phyloP scores from a whole-genome alignment of 2,329 filamentous ascomycete species.

The Penicillium fuscoglaucum region DNA sequence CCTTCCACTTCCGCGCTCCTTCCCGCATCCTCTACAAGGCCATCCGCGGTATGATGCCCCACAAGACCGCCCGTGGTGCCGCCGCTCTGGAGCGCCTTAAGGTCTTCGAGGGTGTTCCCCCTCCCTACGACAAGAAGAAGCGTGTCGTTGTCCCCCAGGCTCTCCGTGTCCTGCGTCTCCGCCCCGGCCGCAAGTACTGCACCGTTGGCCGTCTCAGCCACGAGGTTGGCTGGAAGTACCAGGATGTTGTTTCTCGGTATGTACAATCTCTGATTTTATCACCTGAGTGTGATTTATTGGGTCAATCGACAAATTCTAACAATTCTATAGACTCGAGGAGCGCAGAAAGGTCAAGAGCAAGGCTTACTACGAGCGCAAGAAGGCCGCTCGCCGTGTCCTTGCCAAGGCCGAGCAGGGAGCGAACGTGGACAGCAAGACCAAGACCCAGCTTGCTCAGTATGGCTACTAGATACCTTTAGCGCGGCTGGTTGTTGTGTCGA shows the following conservation, averaged over 20 bases:
- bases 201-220: conserved; percentile 96
- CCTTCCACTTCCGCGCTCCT: conserved; percentile 99
- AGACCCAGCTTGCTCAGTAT: conserved; percentile 81
- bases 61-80: conserved; percentile 98
- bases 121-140: conserved; percentile 99
- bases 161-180: conserved; percentile 90
- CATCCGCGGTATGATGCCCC: conserved; percentile 99
- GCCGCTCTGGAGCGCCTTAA: conserved; percentile 97
- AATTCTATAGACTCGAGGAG: conserved; percentile 80
- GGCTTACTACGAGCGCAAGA: conserved; percentile 99
- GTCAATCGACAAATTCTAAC: conserved; percentile 19
- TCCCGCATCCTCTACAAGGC: conserved; percentile 99
- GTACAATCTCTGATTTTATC: conserved; percentile 43
- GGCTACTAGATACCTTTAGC: conserved; percentile 71
- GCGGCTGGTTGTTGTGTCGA: conserved; percentile 44
- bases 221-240: conserved; percentile 99
- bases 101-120: conserved; percentile 99
- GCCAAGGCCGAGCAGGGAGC: conserved; percentile 91
- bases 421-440: conserved; percentile 80
- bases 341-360: conserved; percentile 98
- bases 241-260: conserved; percentile 96
- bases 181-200: conserved; percentile 99
- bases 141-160: conserved; percentile 99
- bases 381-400: conserved; percentile 87
- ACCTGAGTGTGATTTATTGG: background rate